phyloP scores from a whole-genome alignment of 2,329 filamentous ascomycete genomes.

The Penicillium frequentans region DNA sequence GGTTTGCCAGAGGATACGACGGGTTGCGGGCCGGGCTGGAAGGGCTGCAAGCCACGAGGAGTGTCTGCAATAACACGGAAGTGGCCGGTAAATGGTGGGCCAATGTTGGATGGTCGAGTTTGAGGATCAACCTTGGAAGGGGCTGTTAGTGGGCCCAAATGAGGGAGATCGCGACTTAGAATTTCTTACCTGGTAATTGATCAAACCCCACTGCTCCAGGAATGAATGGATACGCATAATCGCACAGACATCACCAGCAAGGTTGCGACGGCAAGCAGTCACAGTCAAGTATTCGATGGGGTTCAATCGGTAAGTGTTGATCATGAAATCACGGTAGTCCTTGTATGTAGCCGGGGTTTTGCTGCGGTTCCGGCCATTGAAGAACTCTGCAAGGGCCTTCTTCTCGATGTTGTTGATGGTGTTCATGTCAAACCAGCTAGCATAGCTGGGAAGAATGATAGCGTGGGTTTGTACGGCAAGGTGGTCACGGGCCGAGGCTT shows the following conservation, averaged over 20 bases:
- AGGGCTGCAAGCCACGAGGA: slow-evolving; percentile 88
- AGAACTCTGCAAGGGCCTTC: slow-evolving; percentile 95
- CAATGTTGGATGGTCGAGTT: slow-evolving; percentile 90
- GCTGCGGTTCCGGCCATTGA: slow-evolving; percentile 97
- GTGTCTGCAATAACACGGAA: slow-evolving; percentile 97
- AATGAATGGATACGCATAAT: slow-evolving; percentile 99
- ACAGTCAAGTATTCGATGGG: slow-evolving; percentile 95
- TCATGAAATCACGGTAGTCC: slow-evolving; percentile 99
- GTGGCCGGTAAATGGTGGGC: slow-evolving; percentile 94
- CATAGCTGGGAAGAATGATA: slow-evolving; percentile 96
- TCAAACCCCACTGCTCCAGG: slow-evolving; percentile 96
- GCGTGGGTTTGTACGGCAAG: slow-evolving; percentile 91
- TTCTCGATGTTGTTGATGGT: slow-evolving; percentile 85
- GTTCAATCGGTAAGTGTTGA: slow-evolving; percentile 97
- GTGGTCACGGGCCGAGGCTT: slow-evolving; percentile 86
- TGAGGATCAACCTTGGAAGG: slow-evolving; percentile 81
- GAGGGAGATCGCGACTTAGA: neutral
- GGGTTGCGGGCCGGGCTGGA: slow-evolving; percentile 84
- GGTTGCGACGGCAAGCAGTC: slow-evolving; percentile 88
- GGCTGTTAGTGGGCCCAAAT: slow-evolving; percentile 28
- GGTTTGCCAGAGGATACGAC: slow-evolving; percentile 62
- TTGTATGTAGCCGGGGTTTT: slow-evolving; percentile 98
- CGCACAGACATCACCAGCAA: slow-evolving; percentile 95
- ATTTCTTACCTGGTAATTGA: slow-evolving; percentile 86
- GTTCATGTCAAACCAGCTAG: slow-evolving; percentile 99